Conservation (phyloP, 805 yeast species). For the Starmerella bombicola region DNA sequence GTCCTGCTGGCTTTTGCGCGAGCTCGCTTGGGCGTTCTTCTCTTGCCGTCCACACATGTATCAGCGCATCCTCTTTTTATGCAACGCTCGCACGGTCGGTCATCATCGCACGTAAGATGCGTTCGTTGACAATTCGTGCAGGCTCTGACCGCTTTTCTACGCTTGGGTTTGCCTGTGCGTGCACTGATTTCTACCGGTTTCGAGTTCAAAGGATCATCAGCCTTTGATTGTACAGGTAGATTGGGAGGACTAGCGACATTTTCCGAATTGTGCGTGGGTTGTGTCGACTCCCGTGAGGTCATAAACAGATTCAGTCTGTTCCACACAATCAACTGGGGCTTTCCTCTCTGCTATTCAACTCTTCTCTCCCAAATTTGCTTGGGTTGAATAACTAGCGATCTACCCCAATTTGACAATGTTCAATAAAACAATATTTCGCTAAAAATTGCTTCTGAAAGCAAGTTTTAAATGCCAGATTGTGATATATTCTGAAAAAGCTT, state of each 20-base stretch:
- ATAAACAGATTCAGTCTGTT: no score
- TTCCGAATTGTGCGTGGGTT: background rate
- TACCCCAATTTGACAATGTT: no score
- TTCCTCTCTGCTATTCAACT: background rate
- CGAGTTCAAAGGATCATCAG: background rate
- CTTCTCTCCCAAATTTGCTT: no score
- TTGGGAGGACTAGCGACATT: background rate
- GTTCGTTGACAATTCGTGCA: slow-evolving; percentile 84
- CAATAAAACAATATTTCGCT: no score
- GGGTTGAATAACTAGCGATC: no score
- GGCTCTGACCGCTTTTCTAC: slow-evolving; percentile 70
- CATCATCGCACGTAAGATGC: slow-evolving; percentile 82
- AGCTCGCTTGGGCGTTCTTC: slow-evolving; percentile 41
- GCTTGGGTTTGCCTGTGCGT: slow-evolving; percentile 32
- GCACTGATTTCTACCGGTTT: slow-evolving; percentile 15
- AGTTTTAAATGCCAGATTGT: no score
- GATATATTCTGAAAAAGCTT: no score
- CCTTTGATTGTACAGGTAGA: background rate
- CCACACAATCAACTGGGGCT: no score
- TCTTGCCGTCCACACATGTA: slow-evolving; percentile 78
- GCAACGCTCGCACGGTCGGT: slow-evolving; percentile 75
- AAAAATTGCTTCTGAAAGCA: no score
- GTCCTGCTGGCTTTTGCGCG: background rate
- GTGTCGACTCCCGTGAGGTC: background rate
- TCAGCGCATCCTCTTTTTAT: slow-evolving; percentile 50